Evolutionary conservation across 2,329 filamentous ascomycete species (phyloP), one percentile per base, ranked within the genome.

Genomic region (Xylariaceae sp.): DNA sequence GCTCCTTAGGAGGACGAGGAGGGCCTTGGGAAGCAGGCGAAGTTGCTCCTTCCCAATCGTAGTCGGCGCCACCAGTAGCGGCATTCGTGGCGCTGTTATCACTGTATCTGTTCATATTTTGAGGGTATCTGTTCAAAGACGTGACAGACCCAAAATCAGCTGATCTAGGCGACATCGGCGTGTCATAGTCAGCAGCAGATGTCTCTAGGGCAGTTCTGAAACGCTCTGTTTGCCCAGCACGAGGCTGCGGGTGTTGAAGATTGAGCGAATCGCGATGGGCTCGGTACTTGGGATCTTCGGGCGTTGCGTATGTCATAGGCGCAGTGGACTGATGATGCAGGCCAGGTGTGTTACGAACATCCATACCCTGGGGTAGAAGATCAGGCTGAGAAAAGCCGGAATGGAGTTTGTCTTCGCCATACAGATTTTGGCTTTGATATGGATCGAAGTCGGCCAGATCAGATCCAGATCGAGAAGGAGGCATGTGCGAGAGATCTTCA

Each of bases 181-280:
- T 72, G 55, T 83, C 80, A 62, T 82, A 90, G 48, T 84, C 79
- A 47, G 86, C 79, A 3, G 87, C 88, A 52, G 87, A 85, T 9
- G 78, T 81, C 70, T 92, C 88, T 17, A 91, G 75, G 1, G 85
- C 81, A 22, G 81, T 86, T 59, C 87, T 83, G 68, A 89, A 89
- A 22, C 85, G 83, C 64, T 86, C 82, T 1, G 85, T 89, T 48
- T 87, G 83, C 0, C 87, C 87, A 15, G 81, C 83, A 27, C 86
- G 76, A 9, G 88, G 88, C 65, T 91, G 87, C 6, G 88, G 88
- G 67, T 92, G 88, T 63, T 90, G 83, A 36, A 92, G 72, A 61
- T 90, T 89, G 48, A 91, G 67, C 22, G 87, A 90, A 69, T 91
- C 89, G 58, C 88, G 84, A 66, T 91, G 86, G 48, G 86, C 87